Conservation (phyloP, 2,329 filamentous ascomycete genomes). For the Lasiodiplodia gonubiensis region DNA sequence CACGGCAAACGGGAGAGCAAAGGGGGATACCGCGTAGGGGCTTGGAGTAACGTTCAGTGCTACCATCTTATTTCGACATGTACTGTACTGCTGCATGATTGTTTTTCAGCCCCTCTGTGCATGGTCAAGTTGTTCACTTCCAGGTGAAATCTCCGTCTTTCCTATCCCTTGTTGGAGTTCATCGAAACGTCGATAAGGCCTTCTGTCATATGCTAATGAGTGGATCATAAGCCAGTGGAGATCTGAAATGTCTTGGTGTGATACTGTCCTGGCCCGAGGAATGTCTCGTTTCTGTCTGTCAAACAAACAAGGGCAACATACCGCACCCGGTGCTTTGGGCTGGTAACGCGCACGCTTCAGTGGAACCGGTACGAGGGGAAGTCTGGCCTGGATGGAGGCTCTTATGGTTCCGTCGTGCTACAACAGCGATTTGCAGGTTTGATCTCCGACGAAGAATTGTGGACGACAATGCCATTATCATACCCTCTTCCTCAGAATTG, state of each 20-base stretch:
- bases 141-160: no score
- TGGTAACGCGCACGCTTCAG: constrained; percentile 7
- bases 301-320: constrained; percentile 6
- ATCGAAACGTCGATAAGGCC: no score
- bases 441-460: constrained; percentile 51
- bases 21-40: neutral
- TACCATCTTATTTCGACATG: neutral
- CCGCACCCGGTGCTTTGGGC: constrained; percentile 20
- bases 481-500: constrained; percentile 45
- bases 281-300: neutral
- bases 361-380: constrained; percentile 35
- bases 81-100: neutral
- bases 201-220: neutral
- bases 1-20: neutral
- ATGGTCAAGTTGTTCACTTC: no score
- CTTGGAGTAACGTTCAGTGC: neutral
- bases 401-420: constrained; percentile 54
- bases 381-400: constrained; percentile 46
- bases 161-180: no score
- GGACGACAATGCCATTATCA: constrained; percentile 53
- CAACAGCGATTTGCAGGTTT: constrained; percentile 51
- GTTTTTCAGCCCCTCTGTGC: no score
- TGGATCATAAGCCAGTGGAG: neutral
- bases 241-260: neutral
- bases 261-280: neutral